Evolutionary conservation across 495 filamentous ascomycete genomes (phyloP), one percentile per base, ranked within the genome.

Genomic region (Hypoxylon fragiforme): DNA sequence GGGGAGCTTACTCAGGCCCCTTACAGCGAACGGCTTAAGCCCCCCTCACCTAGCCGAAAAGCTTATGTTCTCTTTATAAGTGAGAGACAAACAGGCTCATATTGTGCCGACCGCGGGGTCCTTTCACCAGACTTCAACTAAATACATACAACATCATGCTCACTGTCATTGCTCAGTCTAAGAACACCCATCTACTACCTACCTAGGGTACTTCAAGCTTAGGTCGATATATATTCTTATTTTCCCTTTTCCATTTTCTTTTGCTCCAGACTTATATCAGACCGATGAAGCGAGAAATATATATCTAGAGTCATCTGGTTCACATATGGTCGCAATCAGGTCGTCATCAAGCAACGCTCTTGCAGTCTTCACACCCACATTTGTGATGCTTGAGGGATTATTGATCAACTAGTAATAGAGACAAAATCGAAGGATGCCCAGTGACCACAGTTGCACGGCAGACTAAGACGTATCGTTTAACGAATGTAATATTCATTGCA

Each of bases 401-500:
- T 62, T 62, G 58, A 62, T 53, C 24, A 24, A 62, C 51, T 62
- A 62, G 58, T 62, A 62, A 62, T 56, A 34, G 52, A 34, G 52
- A 40, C 38, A 35, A 47, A 32, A 37, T 44, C 41, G 28, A 26
- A 46, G 28, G 22, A 20, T 12, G 16, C 38, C 37, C 36, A 30
- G 38, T 42, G 34, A n/a, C 36, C 42, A 51, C 42, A 7, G 55
- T 52, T 28, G 38, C 43, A 51, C 50, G 31, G 31, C 42, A 61
- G 44, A 24, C 54, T 31, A 26, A 40, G 41, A 40, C 42, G 16
- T 28, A 20, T 7, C 8, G 45, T 55, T 47, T 58, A 45, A 44
- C 21, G 14, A 20, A 16, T 44, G 39, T n/a, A n/a, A n/a, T n/a
- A 41, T 54, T 45, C 43, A 24, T 37, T 41, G 50, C 40, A n/a